A percentile compares a stretch with the other conserved stretches of the same genome.
Conservation (phyloP, 2,329 filamentous ascomycete genomes). For the Pestalotiopsis fici region DNA sequence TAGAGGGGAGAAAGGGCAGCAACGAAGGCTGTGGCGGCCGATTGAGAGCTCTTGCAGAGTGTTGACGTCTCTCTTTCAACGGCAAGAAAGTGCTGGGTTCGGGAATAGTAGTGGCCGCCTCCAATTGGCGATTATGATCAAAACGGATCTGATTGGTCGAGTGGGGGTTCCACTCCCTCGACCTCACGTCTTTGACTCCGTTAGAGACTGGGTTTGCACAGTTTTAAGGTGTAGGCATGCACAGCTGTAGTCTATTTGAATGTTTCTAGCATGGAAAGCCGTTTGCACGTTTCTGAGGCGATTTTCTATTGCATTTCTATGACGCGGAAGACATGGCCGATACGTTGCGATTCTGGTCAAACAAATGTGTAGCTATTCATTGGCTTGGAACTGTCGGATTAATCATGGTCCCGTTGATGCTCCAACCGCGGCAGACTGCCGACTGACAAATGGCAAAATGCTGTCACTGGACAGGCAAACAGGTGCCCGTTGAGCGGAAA, state of each 20-base stretch:
- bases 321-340: not conserved
- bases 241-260: not conserved
- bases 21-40: conserved; percentile 19
- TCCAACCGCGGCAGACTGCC: not conserved
- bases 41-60: conserved; percentile 17
- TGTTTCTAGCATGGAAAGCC: not conserved
- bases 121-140: conserved; percentile 9
- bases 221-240: not conserved
- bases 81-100: conserved; percentile 2
- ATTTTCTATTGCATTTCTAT: not conserved
- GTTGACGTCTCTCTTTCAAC: conserved; percentile 13
- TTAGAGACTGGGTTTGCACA: not conserved
- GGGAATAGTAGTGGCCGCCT: conserved; percentile 9
- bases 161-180: not conserved
- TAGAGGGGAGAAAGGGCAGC: conserved; percentile 34
- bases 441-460: not conserved
- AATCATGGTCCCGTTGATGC: not conserved
- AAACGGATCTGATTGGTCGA: not conserved
- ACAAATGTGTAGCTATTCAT: not conserved
- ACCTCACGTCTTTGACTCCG: not conserved
- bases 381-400: not conserved
- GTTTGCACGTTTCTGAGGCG: not conserved
- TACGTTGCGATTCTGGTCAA: not conserved
- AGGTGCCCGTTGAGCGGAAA: not conserved
- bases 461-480: not conserved